A percentile compares a stretch with the other conserved stretches of the same genome.
These are phyloP conservation scores for Sugiyamaella xylanicola DNA, from an alignment of 1,139 yeast species.

Conservation along the genomic window DNA sequence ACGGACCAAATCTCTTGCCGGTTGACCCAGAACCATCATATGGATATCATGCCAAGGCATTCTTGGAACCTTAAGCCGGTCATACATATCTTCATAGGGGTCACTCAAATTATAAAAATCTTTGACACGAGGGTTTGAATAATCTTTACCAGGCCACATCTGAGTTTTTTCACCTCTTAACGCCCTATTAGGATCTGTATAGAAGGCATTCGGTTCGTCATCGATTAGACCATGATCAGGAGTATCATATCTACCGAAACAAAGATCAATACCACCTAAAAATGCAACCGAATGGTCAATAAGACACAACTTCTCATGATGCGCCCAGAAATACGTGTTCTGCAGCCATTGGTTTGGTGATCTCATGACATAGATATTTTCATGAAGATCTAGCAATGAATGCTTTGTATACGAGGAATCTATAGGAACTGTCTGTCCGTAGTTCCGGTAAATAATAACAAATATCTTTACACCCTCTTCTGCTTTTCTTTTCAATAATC, in stretches of 20 bases:
- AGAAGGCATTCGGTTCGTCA: slow-evolving; percentile 54
- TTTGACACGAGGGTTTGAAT: slow-evolving; percentile 90
- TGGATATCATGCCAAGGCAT: slow-evolving; percentile 99
- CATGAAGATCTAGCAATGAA: slow-evolving; percentile 80
- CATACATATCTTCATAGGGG: slow-evolving; percentile 93
- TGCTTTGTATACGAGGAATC: slow-evolving; percentile 95
- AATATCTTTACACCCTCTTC: slow-evolving; percentile 93
- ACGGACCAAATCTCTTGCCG: slow-evolving; percentile 88
- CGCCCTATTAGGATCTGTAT: too few species aligned
- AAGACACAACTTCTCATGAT: slow-evolving; percentile 90
- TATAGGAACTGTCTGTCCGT: slow-evolving; percentile 88
- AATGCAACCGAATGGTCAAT: slow-evolving; percentile 89
- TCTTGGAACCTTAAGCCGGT: slow-evolving; percentile 76
- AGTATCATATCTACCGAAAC: slow-evolving; percentile 95
- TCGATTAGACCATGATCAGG: slow-evolving; percentile 92
- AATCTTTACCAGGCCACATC: slow-evolving; percentile 94
- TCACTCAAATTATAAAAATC: slow-evolving; percentile 80
- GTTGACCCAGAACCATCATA: slow-evolving; percentile 94
- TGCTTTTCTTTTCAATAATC: slow-evolving; percentile 86
- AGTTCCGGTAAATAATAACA: slow-evolving; percentile 92
- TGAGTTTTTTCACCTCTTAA: slow-evolving; percentile 49
- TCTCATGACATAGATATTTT: slow-evolving; percentile 84
- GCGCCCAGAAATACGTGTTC: slow-evolving; percentile 97
- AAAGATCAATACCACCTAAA: slow-evolving; percentile 92
- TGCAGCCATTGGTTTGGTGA: slow-evolving; percentile 95